Evolutionary conservation across 352 stramenopile genomes (phyloP), one percentile per base, ranked within the genome.

Genomic region (Globisporangium okanoganense): DNA sequence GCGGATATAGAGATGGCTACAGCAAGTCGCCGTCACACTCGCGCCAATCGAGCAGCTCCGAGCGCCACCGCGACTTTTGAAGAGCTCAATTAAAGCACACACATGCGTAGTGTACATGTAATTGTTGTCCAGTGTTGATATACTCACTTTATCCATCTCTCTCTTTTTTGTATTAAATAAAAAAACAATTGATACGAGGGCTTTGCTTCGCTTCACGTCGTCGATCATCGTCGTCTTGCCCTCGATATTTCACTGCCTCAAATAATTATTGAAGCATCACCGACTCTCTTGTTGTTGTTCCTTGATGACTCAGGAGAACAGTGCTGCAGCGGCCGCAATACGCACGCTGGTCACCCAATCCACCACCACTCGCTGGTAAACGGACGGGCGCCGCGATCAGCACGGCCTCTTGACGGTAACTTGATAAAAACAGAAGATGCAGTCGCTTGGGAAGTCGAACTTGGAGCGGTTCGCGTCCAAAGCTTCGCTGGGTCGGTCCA

Each of bases 141-240:
- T 18, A 54, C 48, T 56, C 45, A n/a, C 48, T 55, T 48, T 56
- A 36, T 51, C 24, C 38, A 25, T 14, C 13, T 43, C 36, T 43
- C 36, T 33, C 53, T 38, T 31, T 22, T 52, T 45, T 36, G 61
- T 27, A 69, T 75, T 69, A 62, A 62, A 73, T 73, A 77, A 70
- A 73, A 70, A 73, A 74, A 69, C 56, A 75, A 64, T 62, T 63
- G 25, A 53, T 40, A 58, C 22, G 33, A 49, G 33, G 48, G 27
- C 25, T 16, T 40, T 14, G 47, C n/a, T 29, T 53, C n/a, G 47
- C 31, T 38, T 31, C 20, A 25, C 5, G 56, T 22, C n/a, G n/a
- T 20, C 10, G 47, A 14, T 12, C 54, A 24, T 31, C 40, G 40
- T 25, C 22, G 31, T 22, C 48, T 24, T 27, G 24, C 24, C 24